Conservation (phyloP, 345 rosid species). For the Limnanthes douglasii region DNA sequence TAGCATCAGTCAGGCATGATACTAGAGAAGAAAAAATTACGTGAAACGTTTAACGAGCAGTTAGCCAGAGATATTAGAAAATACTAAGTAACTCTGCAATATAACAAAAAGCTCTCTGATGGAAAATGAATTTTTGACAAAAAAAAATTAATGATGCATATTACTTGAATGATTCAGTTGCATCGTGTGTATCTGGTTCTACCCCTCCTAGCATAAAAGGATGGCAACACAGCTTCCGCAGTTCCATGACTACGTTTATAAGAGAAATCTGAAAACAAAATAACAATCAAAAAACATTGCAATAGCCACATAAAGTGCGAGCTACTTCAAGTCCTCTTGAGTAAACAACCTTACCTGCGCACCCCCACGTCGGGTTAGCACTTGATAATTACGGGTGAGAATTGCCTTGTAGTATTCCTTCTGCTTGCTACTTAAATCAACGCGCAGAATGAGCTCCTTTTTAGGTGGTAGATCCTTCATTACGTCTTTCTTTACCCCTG, state of each 20-base stretch:
- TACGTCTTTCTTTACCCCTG: conserved; percentile 98
- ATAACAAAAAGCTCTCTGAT: too few relatives aligned
- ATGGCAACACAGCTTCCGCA: conserved; percentile 99
- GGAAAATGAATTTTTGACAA: conserved; percentile 8
- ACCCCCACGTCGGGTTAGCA: conserved; percentile 87
- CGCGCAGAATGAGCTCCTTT: conserved; percentile 94
- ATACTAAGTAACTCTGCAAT: too few relatives aligned
- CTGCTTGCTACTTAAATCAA: conserved; percentile 84
- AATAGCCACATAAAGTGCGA: conserved; percentile 8
- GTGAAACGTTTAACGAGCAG: too few relatives aligned
- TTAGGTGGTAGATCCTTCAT: conserved; percentile 98
- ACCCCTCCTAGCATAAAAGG: conserved; percentile 95
- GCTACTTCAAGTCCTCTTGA: not conserved
- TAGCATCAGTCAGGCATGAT: not conserved
- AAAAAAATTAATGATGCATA: too few relatives aligned
- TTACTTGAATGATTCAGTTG: conserved; percentile 71
- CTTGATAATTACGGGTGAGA: conserved; percentile 85
- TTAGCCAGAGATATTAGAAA: too few relatives aligned
- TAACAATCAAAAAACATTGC: conserved; percentile 9
- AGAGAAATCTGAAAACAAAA: conserved; percentile 62
- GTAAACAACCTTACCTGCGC: conserved; percentile 44
- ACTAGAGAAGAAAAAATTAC: not conserved
- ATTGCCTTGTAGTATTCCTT: conserved; percentile 98
- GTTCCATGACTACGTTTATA: conserved; percentile 94
- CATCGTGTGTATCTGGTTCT: conserved; percentile 60